phyloP scores from a whole-genome alignment of 1,139 yeast species.

The Blastobotrys proliferans region DNA sequence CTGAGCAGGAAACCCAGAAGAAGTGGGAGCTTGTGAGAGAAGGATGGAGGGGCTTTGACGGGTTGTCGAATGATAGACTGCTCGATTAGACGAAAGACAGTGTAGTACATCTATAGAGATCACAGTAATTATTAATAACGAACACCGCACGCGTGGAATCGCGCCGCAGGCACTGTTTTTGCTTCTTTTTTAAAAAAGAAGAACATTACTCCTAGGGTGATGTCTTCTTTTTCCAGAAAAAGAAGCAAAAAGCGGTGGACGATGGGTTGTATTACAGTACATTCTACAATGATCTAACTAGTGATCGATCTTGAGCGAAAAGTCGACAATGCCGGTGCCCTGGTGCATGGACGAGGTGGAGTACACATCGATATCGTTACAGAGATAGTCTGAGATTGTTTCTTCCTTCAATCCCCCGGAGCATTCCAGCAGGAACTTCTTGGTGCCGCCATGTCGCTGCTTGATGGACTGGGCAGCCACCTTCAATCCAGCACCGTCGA shows the following conservation, averaged over 20 bases:
- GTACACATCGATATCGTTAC: constrained; percentile 81
- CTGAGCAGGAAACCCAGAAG: constrained; percentile 24
- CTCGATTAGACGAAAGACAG: too few species aligned
- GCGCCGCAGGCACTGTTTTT: too few species aligned
- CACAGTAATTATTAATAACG: too few species aligned
- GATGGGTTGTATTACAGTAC: too few species aligned
- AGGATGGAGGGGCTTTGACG: constrained; percentile 69
- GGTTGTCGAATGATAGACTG: constrained; percentile 18
- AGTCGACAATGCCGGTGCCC: constrained; percentile 78
- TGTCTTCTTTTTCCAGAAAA: too few species aligned
- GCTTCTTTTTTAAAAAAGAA: too few species aligned
- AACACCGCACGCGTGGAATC: too few species aligned
- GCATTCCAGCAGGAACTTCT: constrained; percentile 71
- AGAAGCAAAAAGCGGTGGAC: too few species aligned
- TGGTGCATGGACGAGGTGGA: constrained; percentile 94
- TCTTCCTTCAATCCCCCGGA: constrained; percentile 81
- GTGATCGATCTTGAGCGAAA: constrained; percentile 69
- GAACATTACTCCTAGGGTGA: too few species aligned
- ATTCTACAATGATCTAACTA: constrained; percentile 13
- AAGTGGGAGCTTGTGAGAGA: constrained; percentile 63
- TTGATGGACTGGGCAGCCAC: constrained; percentile 63
- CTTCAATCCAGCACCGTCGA: constrained; percentile 62
- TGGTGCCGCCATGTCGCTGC: constrained; percentile 42
- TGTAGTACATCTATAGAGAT: too few species aligned
- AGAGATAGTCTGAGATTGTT: constrained; percentile 61